A percentile compares a stretch with the other conserved stretches of the same genome.
Conservation (phyloP, 2,329 filamentous ascomycete species). For the Sporothrix euskadiensis region DNA sequence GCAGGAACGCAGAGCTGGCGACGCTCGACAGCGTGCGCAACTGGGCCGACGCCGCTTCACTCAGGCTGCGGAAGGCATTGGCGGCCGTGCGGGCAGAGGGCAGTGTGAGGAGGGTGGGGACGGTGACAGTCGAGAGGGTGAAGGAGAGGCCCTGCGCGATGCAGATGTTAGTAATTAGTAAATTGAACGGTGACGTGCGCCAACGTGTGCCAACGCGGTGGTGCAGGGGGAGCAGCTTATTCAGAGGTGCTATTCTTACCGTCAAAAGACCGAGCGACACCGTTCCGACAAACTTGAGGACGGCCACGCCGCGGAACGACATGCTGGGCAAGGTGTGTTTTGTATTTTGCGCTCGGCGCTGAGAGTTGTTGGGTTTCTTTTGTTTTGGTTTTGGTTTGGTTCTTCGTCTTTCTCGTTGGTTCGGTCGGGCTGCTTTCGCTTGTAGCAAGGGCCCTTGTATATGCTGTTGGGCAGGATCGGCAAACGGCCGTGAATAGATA, state of each 20-base stretch:
- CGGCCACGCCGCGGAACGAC: constrained; percentile 68
- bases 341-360: background rate
- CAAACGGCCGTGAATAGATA: background rate
- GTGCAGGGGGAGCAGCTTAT: too few relatives aligned
- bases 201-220: background rate
- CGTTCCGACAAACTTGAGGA: constrained; percentile 91
- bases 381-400: background rate
- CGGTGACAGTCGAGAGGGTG: constrained; percentile 72
- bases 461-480: background rate
- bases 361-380: too few relatives aligned
- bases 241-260: constrained; percentile 55
- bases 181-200: background rate
- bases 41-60: constrained; percentile 63
- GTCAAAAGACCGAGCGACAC: constrained; percentile 85
- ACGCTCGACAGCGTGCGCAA: constrained; percentile 67
- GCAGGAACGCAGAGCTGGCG: constrained; percentile 69
- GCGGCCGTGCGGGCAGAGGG: constrained; percentile 72
- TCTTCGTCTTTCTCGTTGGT: background rate
- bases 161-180: background rate
- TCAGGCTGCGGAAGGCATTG: constrained; percentile 69
- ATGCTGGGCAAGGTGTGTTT: constrained; percentile 45
- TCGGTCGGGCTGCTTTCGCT: background rate
- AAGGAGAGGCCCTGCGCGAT: constrained; percentile 77
- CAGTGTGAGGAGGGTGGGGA: constrained; percentile 78
- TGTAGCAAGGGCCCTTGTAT: background rate